Evolutionary conservation across 495 filamentous ascomycete genomes (phyloP).

Genomic region (Penicillium nucicola): DNA sequence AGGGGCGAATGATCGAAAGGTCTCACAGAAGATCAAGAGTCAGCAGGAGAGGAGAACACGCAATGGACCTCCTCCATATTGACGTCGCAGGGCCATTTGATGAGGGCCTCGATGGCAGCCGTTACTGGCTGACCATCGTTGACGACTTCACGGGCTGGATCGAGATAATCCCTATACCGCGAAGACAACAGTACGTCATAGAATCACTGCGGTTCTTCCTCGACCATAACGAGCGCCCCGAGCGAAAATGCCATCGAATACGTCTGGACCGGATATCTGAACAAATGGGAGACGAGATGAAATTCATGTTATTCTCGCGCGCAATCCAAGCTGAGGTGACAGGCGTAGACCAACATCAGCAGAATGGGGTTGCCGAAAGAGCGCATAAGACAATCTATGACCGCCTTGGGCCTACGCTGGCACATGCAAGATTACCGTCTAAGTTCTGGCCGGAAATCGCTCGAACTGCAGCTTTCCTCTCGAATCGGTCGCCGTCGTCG

Average conservation of each 20-base stretch:
- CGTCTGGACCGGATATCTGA: constrained; percentile 15
- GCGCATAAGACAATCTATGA: constrained; percentile 18
- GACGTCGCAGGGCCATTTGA: constrained; percentile 19
- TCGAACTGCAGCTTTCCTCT: constrained; percentile 18
- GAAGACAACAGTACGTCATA: constrained; percentile 10
- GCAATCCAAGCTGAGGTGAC: constrained; percentile 16
- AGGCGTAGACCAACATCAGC: constrained; percentile 16
- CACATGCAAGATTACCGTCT: constrained; percentile 11
- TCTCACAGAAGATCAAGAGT: constrained; percentile 5
- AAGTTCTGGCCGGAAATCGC: constrained; percentile 23
- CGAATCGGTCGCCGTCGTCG: constrained; percentile 16
- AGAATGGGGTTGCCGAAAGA: constrained; percentile 24
- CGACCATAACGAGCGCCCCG: constrained; percentile 17
- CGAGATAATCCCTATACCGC: constrained; percentile 13
- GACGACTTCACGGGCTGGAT: constrained; percentile 18
- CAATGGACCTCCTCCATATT: constrained; percentile 22
- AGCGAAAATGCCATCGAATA: constrained; percentile 19
- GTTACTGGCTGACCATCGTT: constrained; percentile 22
- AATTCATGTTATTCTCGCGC: constrained; percentile 15
- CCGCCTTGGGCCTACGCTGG: constrained; percentile 11
- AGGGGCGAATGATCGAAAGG: constrained; percentile 19
- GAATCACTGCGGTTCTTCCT: constrained; percentile 17
- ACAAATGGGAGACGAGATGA: constrained; percentile 20
- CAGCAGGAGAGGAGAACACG: constrained; percentile 14
- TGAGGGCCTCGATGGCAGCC: constrained; percentile 17